Evolutionary conservation across 2,329 filamentous ascomycete genomes (phyloP).

Genomic region (Colletotrichum aenigma): DNA sequence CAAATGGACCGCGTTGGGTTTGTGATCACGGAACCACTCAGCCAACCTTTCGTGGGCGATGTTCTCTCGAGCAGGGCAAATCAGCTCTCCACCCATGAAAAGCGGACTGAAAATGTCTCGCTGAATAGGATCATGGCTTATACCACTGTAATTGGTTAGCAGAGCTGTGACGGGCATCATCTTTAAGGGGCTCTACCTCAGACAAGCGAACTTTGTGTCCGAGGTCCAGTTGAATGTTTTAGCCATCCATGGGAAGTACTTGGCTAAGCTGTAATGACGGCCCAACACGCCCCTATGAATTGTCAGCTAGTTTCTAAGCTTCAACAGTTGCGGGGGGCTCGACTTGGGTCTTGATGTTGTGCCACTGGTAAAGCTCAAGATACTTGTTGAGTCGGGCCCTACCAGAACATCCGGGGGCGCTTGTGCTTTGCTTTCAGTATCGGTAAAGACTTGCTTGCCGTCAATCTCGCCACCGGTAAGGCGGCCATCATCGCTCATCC

Average conservation of each 20-base stretch:
- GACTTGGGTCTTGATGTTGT: slow-evolving; percentile 64
- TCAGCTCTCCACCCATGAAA: slow-evolving; percentile 79
- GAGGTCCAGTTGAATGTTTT: slow-evolving; percentile 62
- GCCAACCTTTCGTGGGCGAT: slow-evolving; percentile 85
- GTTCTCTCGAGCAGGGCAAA: slow-evolving; percentile 81
- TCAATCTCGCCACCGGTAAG: slow-evolving; percentile 70
- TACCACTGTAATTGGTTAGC: background rate
- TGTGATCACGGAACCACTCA: slow-evolving; percentile 83
- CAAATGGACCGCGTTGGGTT: slow-evolving; percentile 81
- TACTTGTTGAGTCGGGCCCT: slow-evolving; percentile 84
- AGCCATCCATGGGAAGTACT: slow-evolving; percentile 97
- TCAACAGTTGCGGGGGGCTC: background rate
- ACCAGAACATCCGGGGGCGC: slow-evolving; percentile 74
- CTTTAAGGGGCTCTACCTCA: background rate
- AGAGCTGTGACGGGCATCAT: background rate
- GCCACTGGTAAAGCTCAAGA: slow-evolving; percentile 76
- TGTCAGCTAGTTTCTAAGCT: background rate
- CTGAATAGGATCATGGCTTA: slow-evolving; percentile 19
- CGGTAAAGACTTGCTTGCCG: slow-evolving; percentile 70
- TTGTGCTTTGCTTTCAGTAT: slow-evolving; percentile 52
- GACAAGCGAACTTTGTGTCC: background rate
- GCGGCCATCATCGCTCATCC: slow-evolving; percentile 71
- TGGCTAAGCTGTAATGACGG: slow-evolving; percentile 82
- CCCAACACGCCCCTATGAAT: slow-evolving; percentile 71
- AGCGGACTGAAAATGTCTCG: slow-evolving; percentile 87